Evolutionary conservation across 2,329 filamentous ascomycete genomes (phyloP), one percentile per base, ranked within the genome.

Genomic region (Pseudopyrenochaeta lycopersici): DNA sequence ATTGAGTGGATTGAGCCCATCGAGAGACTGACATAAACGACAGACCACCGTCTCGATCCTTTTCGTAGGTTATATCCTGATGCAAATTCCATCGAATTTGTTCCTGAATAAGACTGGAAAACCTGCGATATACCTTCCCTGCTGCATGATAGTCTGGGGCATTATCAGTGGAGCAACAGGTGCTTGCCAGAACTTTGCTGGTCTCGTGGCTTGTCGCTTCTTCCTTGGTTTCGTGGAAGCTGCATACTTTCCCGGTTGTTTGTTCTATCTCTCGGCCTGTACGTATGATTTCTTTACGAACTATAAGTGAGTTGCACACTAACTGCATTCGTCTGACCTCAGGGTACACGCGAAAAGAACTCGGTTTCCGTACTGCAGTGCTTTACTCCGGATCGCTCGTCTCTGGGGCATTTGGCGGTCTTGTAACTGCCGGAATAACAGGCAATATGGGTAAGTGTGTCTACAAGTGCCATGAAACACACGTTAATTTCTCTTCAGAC

Each of bases 301-400:
- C 2, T 23, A 1, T 20, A 39, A 21, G 18, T 39, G 18, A 23
- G 36, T 4, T 3, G 7, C 2, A 17, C 15, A 20, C 40, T 42
- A 23, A 42, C 23, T 42, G 4, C 17, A 2, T 23, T 2, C 36
- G 4, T 36, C 12, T n/a, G 32, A 35, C 21, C 12, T 27, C n/a
- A 41, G 39, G 32, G 88, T 91, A 91, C 64, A 90, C 87, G 0
- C 82, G 88, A 39, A 85, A 86, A 58, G 89, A 90, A 69, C 78
- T 90, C 1, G 85, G 84, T 9, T 76, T 89, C n/a, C 81, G 88
- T 9, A 89, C 85, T 12, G 86, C 87, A 1, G 77, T 88, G 17
- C 80, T 90, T 6, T 90, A 90, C 70, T 85, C 87, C 0, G 90
- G 88, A 0, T 86, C 86, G 0, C 78, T 91, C 23, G 83, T 92